Evolutionary conservation across 2,329 filamentous ascomycete species (phyloP).

Genomic region (Stachybotrys echinatus): DNA sequence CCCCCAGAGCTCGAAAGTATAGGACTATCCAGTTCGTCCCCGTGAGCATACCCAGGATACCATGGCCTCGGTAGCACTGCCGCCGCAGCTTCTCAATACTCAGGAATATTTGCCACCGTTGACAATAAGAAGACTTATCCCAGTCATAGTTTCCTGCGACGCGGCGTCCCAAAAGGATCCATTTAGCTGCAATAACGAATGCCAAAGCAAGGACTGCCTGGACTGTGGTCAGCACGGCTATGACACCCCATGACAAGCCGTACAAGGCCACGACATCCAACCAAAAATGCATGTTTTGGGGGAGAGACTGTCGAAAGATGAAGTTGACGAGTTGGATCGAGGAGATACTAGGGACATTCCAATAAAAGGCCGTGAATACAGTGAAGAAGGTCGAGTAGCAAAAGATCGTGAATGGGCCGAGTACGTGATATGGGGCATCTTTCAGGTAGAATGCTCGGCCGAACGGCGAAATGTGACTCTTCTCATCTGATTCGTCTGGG

Average conservation of each 20-base stretch:
- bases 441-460: constrained; percentile 50
- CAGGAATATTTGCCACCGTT: constrained; percentile 52
- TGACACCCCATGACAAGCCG: constrained; percentile 29
- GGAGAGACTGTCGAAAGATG: constrained; percentile 17
- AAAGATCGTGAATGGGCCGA: constrained; percentile 41
- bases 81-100: constrained; percentile 44
- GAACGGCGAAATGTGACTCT: constrained; percentile 35
- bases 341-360: constrained; percentile 43
- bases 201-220: constrained; percentile 37
- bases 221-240: constrained; percentile 34
- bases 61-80: constrained; percentile 42
- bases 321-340: constrained; percentile 40
- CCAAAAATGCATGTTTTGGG: constrained; percentile 15
- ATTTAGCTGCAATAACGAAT: constrained; percentile 42
- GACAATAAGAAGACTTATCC: constrained; percentile 52
- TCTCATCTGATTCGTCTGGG: background rate
- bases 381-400: constrained; percentile 41
- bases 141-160: constrained; percentile 50
- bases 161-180: constrained; percentile 45
- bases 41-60: constrained; percentile 46
- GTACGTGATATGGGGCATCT: constrained; percentile 43
- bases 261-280: constrained; percentile 33
- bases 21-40: constrained; percentile 46
- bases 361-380: constrained; percentile 42
- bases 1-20: constrained; percentile 50